Evolutionary conservation across 2,329 filamentous ascomycete genomes (phyloP).

Genomic region (Pseudogymnoascus sp.): DNA sequence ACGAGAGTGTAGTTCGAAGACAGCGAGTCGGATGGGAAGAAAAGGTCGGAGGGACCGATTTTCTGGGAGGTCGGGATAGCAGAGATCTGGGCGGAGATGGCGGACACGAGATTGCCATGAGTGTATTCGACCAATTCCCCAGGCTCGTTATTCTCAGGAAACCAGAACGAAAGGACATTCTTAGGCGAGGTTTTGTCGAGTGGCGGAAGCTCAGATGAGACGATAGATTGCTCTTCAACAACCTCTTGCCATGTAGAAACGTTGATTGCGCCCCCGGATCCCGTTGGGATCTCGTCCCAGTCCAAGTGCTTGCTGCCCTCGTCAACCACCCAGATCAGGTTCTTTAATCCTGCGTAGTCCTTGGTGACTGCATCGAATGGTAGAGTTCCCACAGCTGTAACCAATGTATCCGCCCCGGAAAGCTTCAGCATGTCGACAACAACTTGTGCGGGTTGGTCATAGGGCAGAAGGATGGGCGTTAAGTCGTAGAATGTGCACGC

Average conservation of each 20-base stretch:
- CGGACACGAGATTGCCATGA: slow-evolving; percentile 79
- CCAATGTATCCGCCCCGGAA: slow-evolving; percentile 68
- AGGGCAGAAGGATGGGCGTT: slow-evolving; percentile 77
- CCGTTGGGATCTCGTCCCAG: slow-evolving; percentile 82
- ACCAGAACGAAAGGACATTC: slow-evolving; percentile 61
- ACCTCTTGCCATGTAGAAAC: slow-evolving; percentile 93
- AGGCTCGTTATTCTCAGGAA: slow-evolving; percentile 39
- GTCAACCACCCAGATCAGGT: slow-evolving; percentile 88
- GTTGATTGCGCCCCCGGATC: slow-evolving; percentile 63
- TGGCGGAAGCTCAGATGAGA: slow-evolving; percentile 55
- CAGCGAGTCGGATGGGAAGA: slow-evolving; percentile 77
- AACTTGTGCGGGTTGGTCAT: slow-evolving; percentile 61
- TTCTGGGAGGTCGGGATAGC: slow-evolving; percentile 68
- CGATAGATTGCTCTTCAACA: slow-evolving; percentile 56
- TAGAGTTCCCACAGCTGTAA: slow-evolving; percentile 80
- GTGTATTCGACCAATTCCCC: slow-evolving; percentile 76
- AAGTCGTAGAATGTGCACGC: slow-evolving; percentile 79
- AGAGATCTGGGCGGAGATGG: slow-evolving; percentile 66
- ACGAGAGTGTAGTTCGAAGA: slow-evolving; percentile 71
- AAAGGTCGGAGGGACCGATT: slow-evolving; percentile 65
- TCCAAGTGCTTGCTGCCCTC: slow-evolving; percentile 86
- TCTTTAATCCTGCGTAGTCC: slow-evolving; percentile 60
- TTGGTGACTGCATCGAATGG: slow-evolving; percentile 67
- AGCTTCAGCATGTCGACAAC: slow-evolving; percentile 65
- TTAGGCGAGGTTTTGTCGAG: slow-evolving; percentile 45